A percentile compares a stretch with the other conserved stretches of the same genome.
Evolutionary conservation across 208 protist species (phyloP).

Genomic region (Leishmania lainsoni): DNA sequence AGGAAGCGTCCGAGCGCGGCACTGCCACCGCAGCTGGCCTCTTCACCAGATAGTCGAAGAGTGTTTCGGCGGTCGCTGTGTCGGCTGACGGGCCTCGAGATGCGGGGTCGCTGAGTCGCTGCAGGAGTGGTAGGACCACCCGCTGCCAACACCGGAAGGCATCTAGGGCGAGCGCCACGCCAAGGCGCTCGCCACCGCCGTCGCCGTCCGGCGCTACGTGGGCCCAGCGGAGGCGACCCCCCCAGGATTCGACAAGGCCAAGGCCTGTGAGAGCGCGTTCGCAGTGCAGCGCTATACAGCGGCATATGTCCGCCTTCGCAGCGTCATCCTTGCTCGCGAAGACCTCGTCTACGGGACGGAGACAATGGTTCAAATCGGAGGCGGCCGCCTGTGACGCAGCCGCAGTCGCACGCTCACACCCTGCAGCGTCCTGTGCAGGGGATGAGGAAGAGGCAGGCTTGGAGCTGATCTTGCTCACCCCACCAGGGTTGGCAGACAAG

Average conservation of each 20-base stretch:
- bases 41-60: constrained; percentile 15
- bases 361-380: not conserved
- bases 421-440: not conserved
- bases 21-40: not conserved
- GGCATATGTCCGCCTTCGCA: constrained; percentile 39
- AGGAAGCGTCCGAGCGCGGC: not conserved
- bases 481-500: not conserved
- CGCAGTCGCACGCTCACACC: not conserved
- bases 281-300: constrained; percentile 26
- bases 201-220: constrained; percentile 3
- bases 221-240: constrained; percentile 12
- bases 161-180: constrained; percentile 21
- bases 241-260: constrained; percentile 13
- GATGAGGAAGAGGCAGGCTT: not conserved
- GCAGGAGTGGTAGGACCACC: constrained; percentile 21
- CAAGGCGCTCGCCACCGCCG: constrained; percentile 20
- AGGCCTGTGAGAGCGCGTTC: constrained; percentile 10
- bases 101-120: not conserved
- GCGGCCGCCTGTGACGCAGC: not conserved
- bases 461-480: not conserved
- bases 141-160: constrained; percentile 22
- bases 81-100: not conserved
- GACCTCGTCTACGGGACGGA: constrained; percentile 12
- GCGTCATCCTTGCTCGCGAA: constrained; percentile 26
- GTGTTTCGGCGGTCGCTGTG: not conserved